These are phyloP conservation scores for Termitomyces sp. DNA, from an alignment of 768 basidiomycete species.

Conservation along the genomic window DNA sequence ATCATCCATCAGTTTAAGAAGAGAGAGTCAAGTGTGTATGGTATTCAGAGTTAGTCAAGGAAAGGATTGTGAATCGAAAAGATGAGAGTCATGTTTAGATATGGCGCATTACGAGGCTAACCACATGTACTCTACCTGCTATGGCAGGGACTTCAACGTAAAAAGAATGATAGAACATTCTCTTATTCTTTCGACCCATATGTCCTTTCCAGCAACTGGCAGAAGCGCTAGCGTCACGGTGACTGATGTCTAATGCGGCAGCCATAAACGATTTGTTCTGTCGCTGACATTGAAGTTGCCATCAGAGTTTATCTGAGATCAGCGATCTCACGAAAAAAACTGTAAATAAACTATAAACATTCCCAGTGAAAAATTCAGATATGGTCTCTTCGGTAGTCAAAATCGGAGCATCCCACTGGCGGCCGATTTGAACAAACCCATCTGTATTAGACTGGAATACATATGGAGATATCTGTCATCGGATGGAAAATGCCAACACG, in stretches of 20 bases:
- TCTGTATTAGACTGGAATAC: background rate
- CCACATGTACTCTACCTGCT: slow-evolving; percentile 38
- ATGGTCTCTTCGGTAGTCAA: background rate
- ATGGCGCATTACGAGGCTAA: slow-evolving; percentile 47
- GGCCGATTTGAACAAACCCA: background rate
- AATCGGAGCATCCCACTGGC: background rate
- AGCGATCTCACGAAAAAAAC: slow-evolving; percentile 30
- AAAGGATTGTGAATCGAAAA: slow-evolving; percentile 36
- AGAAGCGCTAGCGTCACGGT: slow-evolving; percentile 21
- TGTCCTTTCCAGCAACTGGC: slow-evolving; percentile 24
- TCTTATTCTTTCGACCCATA: slow-evolving; percentile 39
- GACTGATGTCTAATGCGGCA: slow-evolving; percentile 26
- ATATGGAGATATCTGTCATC: background rate
- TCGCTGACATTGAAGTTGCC: slow-evolving; percentile 24
- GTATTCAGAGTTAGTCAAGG: slow-evolving; percentile 31
- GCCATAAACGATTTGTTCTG: slow-evolving; percentile 28
- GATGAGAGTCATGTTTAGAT: slow-evolving; percentile 51
- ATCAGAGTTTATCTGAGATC: slow-evolving; percentile 40
- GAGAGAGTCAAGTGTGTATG: slow-evolving; percentile 10
- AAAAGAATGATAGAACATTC: slow-evolving; percentile 28
- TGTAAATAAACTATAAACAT: slow-evolving; percentile 33
- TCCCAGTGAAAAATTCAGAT: background rate
- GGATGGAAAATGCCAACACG: background rate
- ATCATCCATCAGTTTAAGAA: slow-evolving; percentile 22
- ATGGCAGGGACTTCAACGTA: slow-evolving; percentile 42